Conservation (phyloP, 192 early-diverging fungal genomes). For the Umbelopsis sp. region DNA sequence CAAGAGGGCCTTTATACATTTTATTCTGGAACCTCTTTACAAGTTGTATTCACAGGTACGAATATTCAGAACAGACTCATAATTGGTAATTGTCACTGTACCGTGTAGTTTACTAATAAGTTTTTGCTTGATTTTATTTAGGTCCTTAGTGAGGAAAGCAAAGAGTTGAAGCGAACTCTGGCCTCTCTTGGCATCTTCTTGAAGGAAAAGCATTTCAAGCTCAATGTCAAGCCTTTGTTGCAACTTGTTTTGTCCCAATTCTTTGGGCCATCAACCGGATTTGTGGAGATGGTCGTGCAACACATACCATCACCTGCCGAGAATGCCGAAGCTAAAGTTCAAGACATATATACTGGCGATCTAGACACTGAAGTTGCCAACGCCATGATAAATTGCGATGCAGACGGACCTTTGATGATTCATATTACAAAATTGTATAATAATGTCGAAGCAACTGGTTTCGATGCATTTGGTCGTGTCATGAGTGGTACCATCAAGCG, state of each 20-base stretch:
- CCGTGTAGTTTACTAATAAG: too few relatives aligned
- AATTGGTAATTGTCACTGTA: too few relatives aligned
- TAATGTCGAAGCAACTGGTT: slow-evolving; percentile 78
- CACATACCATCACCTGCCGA: slow-evolving; percentile 82
- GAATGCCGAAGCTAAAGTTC: slow-evolving; percentile 65
- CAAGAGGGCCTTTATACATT: slow-evolving; percentile 92
- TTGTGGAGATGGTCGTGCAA: slow-evolving; percentile 87
- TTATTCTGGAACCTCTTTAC: slow-evolving; percentile 93
- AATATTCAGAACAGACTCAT: not conserved
- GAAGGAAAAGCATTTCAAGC: slow-evolving; percentile 69
- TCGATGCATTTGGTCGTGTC: slow-evolving; percentile 93
- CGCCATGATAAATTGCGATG: slow-evolving; percentile 79
- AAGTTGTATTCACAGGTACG: slow-evolving; percentile 83
- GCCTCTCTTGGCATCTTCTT: slow-evolving; percentile 80
- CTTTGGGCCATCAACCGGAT: slow-evolving; percentile 85
- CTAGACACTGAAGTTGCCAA: slow-evolving; percentile 58
- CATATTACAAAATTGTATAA: slow-evolving; percentile 92
- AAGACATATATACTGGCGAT: slow-evolving; percentile 64
- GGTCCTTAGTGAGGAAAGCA: slow-evolving; percentile 78
- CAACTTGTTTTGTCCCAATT: slow-evolving; percentile 83
- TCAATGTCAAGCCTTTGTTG: slow-evolving; percentile 89
- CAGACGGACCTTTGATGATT: slow-evolving; percentile 91
- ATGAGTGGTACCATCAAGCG: slow-evolving; percentile 82
- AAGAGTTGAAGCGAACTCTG: slow-evolving; percentile 70
- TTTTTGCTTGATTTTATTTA: not conserved